Base-by-base conservation (phyloP, 805 yeast genomes). In the Candida multigemmis region DNA sequence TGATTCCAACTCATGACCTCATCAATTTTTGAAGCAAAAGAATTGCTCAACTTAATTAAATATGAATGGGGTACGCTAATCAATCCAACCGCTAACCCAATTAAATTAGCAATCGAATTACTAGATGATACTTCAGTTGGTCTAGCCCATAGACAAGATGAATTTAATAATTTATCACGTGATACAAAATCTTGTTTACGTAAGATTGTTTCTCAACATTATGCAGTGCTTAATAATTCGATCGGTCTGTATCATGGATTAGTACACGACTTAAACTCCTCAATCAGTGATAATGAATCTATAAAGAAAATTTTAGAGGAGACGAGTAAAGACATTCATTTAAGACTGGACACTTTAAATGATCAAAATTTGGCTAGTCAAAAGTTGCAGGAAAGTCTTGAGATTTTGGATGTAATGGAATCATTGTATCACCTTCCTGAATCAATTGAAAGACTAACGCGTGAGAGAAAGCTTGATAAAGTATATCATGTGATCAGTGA, bases 71-170 rank as follows among this genome's bases (percentile, higher is more conserved):
- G n/a, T n/a, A n/a, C n/a, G n/a, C n/a, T n/a, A n/a, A n/a, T n/a
- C n/a, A n/a, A n/a, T n/a, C 64, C 65, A 4, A 31, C 21, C 15
- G 40, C 84, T 29, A 86, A 85, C 46, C 94, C 95, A 2, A 65
- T 91, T 24, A 96, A 85, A 40, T 60, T 78, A 27, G 96, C 96
- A 1, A 60, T 89, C 21, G 75, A 87, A 1, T 60, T 91, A 31
- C 59, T 86, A 42, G 96, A 89, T 50, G 78, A 77, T 41, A 75
- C 94, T 2, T 81, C 94, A 1, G 91, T 86, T n/a, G 97, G 97
- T 0, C 56, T 83, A 41, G 94, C 94, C 1, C 78, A 77, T 41
- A 71, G 77, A 33, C 64, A 65, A 32, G 65, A 65, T 2, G 86
- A 83, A 34, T 89, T 89, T 39, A 59, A 65, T 22, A 66, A 68